phyloP scores from a whole-genome alignment of 306 rosid species.

The Acacia acuminata region DNA sequence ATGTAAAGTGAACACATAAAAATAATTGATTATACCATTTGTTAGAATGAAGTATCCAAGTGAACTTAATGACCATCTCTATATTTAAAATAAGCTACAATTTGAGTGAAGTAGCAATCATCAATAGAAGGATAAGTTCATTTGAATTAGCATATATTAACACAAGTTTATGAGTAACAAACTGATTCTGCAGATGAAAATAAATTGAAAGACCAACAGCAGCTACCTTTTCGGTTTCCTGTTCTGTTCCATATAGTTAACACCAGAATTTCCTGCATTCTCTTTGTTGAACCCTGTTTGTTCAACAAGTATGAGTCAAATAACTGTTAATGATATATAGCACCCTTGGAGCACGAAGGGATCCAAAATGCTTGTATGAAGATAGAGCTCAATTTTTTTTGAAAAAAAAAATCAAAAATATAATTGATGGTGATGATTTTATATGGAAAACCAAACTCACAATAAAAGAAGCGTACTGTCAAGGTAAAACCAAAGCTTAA shows the following conservation, averaged over 20 bases:
- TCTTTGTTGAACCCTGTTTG: constrained; percentile 57
- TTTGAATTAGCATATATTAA: background rate
- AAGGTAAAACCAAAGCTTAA: background rate
- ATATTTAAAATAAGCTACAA: constrained; percentile 3
- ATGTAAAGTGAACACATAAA: background rate
- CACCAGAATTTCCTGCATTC: constrained; percentile 42
- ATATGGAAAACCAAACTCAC: background rate
- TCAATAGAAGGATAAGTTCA: background rate
- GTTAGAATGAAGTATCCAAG: background rate
- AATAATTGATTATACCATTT: background rate
- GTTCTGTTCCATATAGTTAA: constrained; percentile 43
- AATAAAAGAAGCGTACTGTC: background rate
- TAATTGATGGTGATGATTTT: background rate
- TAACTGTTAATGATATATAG: background rate
- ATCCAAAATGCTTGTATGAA: background rate
- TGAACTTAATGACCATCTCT: constrained; percentile 1
- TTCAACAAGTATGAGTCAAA: constrained; percentile 28
- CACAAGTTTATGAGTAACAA: background rate
- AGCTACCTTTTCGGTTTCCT: constrained; percentile 60
- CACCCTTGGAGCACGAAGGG: background rate
- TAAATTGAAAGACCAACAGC: constrained; percentile 27
- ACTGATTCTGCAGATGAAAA: background rate
- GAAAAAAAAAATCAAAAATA: no score
- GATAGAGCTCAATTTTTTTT: background rate
- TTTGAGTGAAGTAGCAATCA: background rate